Conservation (phyloP, 208 protist species). For the Vickermania ingenoplastis region DNA sequence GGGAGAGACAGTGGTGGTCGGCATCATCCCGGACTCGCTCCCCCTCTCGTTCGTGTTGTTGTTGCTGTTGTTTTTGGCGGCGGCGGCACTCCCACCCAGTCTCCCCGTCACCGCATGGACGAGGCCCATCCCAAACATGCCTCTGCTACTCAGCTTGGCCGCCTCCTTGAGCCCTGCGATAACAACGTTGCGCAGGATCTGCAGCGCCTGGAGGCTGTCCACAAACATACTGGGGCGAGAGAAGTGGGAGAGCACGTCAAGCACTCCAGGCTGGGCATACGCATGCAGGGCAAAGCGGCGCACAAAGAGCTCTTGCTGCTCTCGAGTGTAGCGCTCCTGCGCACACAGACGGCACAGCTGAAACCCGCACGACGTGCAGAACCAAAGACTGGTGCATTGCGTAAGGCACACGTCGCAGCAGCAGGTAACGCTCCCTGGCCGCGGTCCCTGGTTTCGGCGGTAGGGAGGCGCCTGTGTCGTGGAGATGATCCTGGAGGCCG, state of each 20-base stretch:
- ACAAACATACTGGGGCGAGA: not conserved
- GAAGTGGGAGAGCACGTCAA: not conserved
- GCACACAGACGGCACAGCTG: not conserved
- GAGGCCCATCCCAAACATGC: not conserved
- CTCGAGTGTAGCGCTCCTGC: not conserved
- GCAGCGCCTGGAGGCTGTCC: not conserved
- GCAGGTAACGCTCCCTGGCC: too few relatives aligned
- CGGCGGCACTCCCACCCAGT: too few relatives aligned
- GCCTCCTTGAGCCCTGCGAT: not conserved
- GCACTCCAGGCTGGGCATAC: not conserved
- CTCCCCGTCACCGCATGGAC: not conserved
- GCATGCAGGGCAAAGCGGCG: not conserved
- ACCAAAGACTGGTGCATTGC: too few relatives aligned
- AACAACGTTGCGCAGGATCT: not conserved
- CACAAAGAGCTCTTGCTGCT: not conserved
- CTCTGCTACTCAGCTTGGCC: not conserved
- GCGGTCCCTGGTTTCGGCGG: too few relatives aligned
- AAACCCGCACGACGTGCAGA: not conserved
- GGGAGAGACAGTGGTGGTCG: not conserved
- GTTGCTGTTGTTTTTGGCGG: too few relatives aligned
- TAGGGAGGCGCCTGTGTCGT: too few relatives aligned
- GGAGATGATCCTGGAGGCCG: too few relatives aligned
- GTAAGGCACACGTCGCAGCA: too few relatives aligned
- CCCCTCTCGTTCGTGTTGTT: too few relatives aligned
- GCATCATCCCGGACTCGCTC: not conserved